Percentiles rank a stretch among this genome's conserved stretches.
phyloP scores from a whole-genome alignment of 305 asterid species.

The Monarda citriodora region DNA sequence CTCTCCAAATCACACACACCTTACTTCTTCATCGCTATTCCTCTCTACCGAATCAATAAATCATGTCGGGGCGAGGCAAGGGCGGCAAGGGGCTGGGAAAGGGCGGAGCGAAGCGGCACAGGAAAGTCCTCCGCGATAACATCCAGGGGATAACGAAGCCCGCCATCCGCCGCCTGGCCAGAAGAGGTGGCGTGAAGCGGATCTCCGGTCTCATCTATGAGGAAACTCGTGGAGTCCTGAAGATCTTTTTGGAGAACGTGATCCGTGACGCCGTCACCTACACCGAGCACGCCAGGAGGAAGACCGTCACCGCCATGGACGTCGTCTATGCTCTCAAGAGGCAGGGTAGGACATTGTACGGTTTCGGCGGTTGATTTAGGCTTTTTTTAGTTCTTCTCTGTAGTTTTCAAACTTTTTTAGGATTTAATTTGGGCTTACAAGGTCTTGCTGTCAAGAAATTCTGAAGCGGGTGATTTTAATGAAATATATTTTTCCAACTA shows the following conservation, averaged over 20 bases:
- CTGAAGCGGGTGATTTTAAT: neutral
- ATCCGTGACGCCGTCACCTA: conserved; percentile 66
- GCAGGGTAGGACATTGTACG: conserved; percentile 67
- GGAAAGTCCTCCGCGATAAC: conserved; percentile 71
- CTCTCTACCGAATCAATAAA: neutral
- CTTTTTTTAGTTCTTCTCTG: neutral
- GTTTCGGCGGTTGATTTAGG: conserved; percentile 51
- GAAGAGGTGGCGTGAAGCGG: conserved; percentile 79
- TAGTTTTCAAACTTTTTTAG: neutral
- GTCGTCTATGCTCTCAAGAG: conserved; percentile 70
- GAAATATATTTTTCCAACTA: no score
- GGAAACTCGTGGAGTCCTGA: conserved; percentile 72
- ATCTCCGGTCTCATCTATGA: conserved; percentile 60
- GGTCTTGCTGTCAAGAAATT: conserved; percentile 41
- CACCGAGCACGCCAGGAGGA: conserved; percentile 71
- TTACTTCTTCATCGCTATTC: neutral
- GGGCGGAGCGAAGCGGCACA: conserved; percentile 74
- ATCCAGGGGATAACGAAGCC: conserved; percentile 73
- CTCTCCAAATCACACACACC: neutral
- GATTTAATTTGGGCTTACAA: conserved; percentile 13
- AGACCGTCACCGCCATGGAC: conserved; percentile 78
- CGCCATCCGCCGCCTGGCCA: conserved; percentile 60
- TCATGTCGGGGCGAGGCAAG: conserved; percentile 66
- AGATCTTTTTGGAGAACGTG: conserved; percentile 67
- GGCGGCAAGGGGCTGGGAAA: conserved; percentile 80